These are phyloP conservation scores for Aspergillus taichungensis DNA, from an alignment of 495 filamentous ascomycete species.

Conservation along the genomic window DNA sequence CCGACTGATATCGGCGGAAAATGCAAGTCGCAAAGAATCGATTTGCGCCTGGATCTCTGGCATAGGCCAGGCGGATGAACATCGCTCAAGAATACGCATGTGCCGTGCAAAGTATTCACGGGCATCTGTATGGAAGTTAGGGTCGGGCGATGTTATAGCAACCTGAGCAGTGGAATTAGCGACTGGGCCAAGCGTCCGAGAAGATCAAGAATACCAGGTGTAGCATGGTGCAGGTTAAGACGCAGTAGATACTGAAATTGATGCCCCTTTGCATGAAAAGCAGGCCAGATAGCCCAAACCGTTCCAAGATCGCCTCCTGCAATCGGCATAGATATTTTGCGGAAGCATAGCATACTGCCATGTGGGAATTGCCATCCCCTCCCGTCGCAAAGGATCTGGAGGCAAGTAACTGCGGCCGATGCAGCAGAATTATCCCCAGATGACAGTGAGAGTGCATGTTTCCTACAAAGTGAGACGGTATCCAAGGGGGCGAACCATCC, in stretches of 20 bases:
- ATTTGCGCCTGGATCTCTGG: slow-evolving; percentile 89
- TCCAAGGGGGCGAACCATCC: slow-evolving; percentile 74
- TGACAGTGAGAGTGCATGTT: slow-evolving; percentile 94
- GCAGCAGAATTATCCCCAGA: slow-evolving; percentile 76
- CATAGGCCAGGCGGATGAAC: slow-evolving; percentile 78
- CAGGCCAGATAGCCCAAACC: slow-evolving; percentile 71
- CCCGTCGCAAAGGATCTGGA: slow-evolving; percentile 64
- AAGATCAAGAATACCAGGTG: slow-evolving; percentile 63
- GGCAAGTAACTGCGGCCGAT: slow-evolving; percentile 76
- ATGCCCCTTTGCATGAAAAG: slow-evolving; percentile 92
- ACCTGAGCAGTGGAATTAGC: slow-evolving; percentile 47
- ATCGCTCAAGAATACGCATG: slow-evolving; percentile 89
- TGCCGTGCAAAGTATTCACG: slow-evolving; percentile 88
- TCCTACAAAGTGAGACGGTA: slow-evolving; percentile 82
- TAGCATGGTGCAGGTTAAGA: slow-evolving; percentile 89
- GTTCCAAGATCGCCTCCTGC: slow-evolving; percentile 75
- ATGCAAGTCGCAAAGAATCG: slow-evolving; percentile 81
- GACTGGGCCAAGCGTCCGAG: neutral
- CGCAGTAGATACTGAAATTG: slow-evolving; percentile 88
- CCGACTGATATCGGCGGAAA: slow-evolving; percentile 77
- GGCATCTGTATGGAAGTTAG: slow-evolving; percentile 75
- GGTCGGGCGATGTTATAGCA: slow-evolving; percentile 88
- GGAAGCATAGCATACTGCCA: slow-evolving; percentile 76
- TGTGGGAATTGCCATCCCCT: slow-evolving; percentile 78
- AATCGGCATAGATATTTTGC: slow-evolving; percentile 83